phyloP scores from a whole-genome alignment of 345 rosid genomes.

The Atalantia buxifolia region DNA sequence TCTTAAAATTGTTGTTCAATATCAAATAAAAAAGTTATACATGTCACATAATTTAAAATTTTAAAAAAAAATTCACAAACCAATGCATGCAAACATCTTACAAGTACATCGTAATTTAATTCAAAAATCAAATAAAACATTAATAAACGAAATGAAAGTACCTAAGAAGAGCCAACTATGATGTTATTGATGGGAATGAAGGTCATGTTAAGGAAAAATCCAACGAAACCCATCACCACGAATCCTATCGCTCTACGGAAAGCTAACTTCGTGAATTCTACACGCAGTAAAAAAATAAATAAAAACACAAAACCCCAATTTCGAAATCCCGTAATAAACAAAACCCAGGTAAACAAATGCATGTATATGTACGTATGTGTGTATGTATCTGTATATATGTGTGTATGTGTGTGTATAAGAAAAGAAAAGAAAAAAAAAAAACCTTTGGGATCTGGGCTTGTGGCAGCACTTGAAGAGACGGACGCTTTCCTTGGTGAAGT shows the following conservation, averaged over 20 bases:
- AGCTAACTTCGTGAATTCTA: constrained; percentile 79
- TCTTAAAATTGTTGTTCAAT: neutral
- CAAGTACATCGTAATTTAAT: neutral
- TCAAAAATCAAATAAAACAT: neutral
- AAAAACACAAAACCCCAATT: too few relatives aligned
- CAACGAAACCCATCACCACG: constrained; percentile 87
- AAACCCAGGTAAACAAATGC: too few relatives aligned
- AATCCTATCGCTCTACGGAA: constrained; percentile 82
- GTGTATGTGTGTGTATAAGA: too few relatives aligned
- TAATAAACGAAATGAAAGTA: neutral
- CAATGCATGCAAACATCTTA: neutral
- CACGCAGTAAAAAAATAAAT: neutral
- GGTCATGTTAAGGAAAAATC: constrained; percentile 76
- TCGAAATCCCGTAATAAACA: too few relatives aligned
- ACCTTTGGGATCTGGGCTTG: too few relatives aligned
- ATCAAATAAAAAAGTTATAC: neutral
- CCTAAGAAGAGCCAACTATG: constrained; percentile 70
- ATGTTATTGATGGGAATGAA: constrained; percentile 92
- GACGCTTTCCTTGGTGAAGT: too few relatives aligned
- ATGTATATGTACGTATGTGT: too few relatives aligned
- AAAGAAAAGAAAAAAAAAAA: too few relatives aligned
- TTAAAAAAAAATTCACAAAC: neutral
- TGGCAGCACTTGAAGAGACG: too few relatives aligned
- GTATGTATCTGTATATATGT: too few relatives aligned
- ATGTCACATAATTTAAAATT: neutral